Conservation (phyloP, 768 basidiomycete species). For the Hemileccinum impolitum region DNA sequence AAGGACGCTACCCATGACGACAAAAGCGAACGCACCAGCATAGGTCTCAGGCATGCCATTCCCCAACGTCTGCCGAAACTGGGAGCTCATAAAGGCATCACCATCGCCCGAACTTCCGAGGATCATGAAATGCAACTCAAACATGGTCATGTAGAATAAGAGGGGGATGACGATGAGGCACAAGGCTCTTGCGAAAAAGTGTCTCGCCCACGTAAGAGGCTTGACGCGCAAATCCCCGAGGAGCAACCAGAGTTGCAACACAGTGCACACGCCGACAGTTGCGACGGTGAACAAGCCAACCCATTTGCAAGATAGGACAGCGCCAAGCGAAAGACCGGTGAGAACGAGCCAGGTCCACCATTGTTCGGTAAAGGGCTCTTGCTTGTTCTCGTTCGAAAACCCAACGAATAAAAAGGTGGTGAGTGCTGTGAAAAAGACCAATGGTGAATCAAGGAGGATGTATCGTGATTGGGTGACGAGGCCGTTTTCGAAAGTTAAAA, state of each 20-base stretch:
- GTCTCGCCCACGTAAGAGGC: constrained; percentile 70
- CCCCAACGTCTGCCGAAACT: constrained; percentile 93
- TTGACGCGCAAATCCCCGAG: constrained; percentile 83
- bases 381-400: constrained; percentile 89
- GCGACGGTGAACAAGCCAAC: constrained; percentile 98
- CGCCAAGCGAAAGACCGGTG: constrained; percentile 87
- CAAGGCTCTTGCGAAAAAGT: constrained; percentile 85
- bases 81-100: constrained; percentile 98
- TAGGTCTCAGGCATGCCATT: constrained; percentile 91
- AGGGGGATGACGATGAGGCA: constrained; percentile 86
- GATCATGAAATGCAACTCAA: constrained; percentile 90
- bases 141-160: constrained; percentile 95
- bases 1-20: background rate
- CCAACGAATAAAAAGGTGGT: constrained; percentile 83
- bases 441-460: constrained; percentile 96
- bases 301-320: constrained; percentile 95
- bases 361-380: constrained; percentile 71
- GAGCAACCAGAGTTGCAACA: constrained; percentile 84
- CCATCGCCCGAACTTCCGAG: constrained; percentile 91
- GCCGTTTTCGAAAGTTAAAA: constrained; percentile 96
- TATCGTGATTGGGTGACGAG: constrained; percentile 93
- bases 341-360: constrained; percentile 96
- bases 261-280: constrained; percentile 81
- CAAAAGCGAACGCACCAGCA: constrained; percentile 59
- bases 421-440: constrained; percentile 96